Evolutionary conservation across 2,329 filamentous ascomycete genomes (phyloP), one percentile per base, ranked within the genome.

Genomic region (Laburnicola sp.): DNA sequence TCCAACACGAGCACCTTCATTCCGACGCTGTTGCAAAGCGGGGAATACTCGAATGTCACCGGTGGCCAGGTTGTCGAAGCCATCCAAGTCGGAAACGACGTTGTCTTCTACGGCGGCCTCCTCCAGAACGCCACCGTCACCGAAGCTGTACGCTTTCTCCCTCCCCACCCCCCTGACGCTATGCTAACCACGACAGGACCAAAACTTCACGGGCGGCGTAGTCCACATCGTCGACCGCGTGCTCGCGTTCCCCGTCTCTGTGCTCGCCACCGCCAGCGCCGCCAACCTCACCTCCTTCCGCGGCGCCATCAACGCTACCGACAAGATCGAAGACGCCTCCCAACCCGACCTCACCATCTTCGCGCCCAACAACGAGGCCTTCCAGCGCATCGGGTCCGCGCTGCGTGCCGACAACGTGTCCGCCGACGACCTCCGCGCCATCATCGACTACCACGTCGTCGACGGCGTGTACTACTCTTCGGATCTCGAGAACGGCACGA

Each of bases 401-500:
- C 64, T 84, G n/a, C n/a, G n/a, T n/a, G n/a, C n/a, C 8, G 65
- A 70, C 26, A 76, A 77, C 50, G 67, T 86, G 27, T 76, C 75
- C 23, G 64, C 70, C 0, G 68, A 76, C 3, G 68, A 82, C 10
- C 74, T 87, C 1, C 67, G 75, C 2, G 68, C 67, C 26, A 78
- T 88, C 44, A 75, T 89, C 30, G 72, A 77, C 25, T 89, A 89
- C 71, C 86, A 90, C 66, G 77, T 88, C 45, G 71, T 89, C 38
- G 75, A 76, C 39, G 79, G 78, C 39, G 76, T 85, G 1, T 74
- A 73, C 47, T 87, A 86, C 71, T 80, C 77, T 42, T 66, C 74
- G 4, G 56, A 61, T 3, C 73, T 82, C 16, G 58, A 58, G 23
- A 74, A 79, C 56, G 75, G 75, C 30, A 74, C 63, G 22, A 66